Percentiles rank a stretch among this genome's conserved stretches.
Conservation (phyloP, 2,329 filamentous ascomycete species). For the Emergomyces africanus region DNA sequence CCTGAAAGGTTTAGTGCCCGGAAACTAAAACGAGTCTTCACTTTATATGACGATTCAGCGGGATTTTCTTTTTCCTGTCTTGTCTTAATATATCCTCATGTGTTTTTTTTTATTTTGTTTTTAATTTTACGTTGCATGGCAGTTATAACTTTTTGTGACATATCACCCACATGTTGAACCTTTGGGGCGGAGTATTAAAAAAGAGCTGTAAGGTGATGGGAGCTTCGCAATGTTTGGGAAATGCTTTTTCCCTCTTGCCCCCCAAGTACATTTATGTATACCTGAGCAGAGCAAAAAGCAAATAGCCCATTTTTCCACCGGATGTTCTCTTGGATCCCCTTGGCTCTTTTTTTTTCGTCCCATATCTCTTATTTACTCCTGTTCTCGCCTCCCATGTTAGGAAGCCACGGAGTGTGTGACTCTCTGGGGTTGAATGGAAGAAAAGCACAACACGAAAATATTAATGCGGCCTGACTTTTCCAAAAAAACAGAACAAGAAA, state of each 20-base stretch:
- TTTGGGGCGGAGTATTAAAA: background rate
- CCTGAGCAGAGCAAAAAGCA: background rate
- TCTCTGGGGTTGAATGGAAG: background rate
- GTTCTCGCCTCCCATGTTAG: background rate
- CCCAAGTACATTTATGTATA: background rate
- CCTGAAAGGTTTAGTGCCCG: constrained; percentile 51
- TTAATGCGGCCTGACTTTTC: background rate
- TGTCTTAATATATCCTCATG: constrained; percentile 2
- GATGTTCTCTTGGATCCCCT: background rate
- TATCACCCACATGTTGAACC: background rate
- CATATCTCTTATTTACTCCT: background rate
- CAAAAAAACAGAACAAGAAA: too few relatives aligned
- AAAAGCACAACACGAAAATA: background rate
- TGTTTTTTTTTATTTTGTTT: background rate
- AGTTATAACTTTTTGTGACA: background rate
- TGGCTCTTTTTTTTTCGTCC: background rate
- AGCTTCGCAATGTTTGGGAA: background rate
- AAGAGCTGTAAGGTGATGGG: background rate
- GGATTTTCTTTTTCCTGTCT: background rate
- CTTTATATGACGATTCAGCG: constrained; percentile 1
- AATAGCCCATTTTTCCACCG: background rate
- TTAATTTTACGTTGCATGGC: background rate
- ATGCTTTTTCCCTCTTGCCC: background rate
- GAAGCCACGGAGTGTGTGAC: background rate
- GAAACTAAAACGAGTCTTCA: constrained; percentile 25